These are phyloP conservation scores for Cutaneotrichosporon sp. DNA, from an alignment of 1,284 basidiomycete genomes.

Conservation along the genomic window DNA sequence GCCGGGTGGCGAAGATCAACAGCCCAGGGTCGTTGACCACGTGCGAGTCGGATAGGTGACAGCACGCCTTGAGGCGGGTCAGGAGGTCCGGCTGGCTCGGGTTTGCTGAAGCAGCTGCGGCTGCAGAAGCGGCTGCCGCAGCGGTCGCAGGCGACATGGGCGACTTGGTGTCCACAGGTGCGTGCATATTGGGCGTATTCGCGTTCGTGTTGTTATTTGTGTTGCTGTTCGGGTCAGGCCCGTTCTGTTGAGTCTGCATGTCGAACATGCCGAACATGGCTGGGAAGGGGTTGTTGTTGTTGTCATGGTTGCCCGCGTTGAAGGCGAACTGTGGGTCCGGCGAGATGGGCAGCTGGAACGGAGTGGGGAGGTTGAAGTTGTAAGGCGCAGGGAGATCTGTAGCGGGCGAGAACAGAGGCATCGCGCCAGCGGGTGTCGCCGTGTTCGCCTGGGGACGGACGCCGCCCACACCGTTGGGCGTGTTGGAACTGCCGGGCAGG, in stretches of 20 bases:
- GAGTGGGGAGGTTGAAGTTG: slow-evolving; percentile 45
- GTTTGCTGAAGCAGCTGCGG: slow-evolving; percentile 9
- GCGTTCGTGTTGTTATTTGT: slow-evolving; percentile 9
- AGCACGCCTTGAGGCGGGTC: slow-evolving; percentile 50
- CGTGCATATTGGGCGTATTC: not conserved
- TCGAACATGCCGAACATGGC: slow-evolving; percentile 28
- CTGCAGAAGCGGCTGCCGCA: not conserved
- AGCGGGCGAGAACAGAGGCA: slow-evolving; percentile 26
- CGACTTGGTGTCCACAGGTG: slow-evolving; percentile 10
- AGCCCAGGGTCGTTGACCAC: slow-evolving; percentile 53
- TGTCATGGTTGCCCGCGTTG: slow-evolving; percentile 22
- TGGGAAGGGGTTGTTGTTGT: slow-evolving; percentile 11
- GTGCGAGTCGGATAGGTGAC: slow-evolving; percentile 52
- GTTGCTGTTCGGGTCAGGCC: not conserved
- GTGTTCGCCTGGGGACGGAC: not conserved
- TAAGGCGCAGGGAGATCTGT: slow-evolving; percentile 34
- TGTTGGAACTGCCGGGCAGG: slow-evolving; percentile 5
- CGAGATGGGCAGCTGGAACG: slow-evolving; percentile 43
- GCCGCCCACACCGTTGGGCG: slow-evolving; percentile 10
- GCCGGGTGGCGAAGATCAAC: slow-evolving; percentile 51
- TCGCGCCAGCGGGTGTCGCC: not conserved
- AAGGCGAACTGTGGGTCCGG: slow-evolving; percentile 36
- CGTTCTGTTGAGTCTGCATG: not conserved
- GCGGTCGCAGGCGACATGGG: slow-evolving; percentile 21
- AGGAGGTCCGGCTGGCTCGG: slow-evolving; percentile 47